Percentiles rank a stretch among this genome's conserved stretches.
Evolutionary conservation across 495 filamentous ascomycete genomes (phyloP).

Genomic region (Melanomma pulvis-pyrius): DNA sequence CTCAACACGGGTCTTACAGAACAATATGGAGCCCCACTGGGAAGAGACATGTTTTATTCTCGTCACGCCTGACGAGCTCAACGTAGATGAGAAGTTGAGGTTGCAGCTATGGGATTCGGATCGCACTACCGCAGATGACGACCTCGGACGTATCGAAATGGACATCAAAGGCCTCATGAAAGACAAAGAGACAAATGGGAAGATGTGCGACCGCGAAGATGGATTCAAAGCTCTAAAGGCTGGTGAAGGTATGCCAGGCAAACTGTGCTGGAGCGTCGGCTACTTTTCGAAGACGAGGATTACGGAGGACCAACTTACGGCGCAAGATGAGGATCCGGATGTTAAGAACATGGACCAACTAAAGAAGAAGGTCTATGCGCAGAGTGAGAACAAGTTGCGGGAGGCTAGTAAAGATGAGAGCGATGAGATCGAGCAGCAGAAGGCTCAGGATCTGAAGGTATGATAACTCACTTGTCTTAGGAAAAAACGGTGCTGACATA

Average conservation of each 20-base stretch:
- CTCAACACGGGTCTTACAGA: conserved; percentile 64
- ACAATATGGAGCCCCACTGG: conserved; percentile 68
- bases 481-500: not conserved
- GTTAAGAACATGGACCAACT: conserved; percentile 57
- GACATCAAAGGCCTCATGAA: conserved; percentile 67
- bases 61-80: conserved; percentile 68
- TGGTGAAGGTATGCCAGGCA: conserved; percentile 69
- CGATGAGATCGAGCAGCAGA: conserved; percentile 63
- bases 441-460: conserved; percentile 61
- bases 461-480: not conserved
- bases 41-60: conserved; percentile 67
- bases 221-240: conserved; percentile 60
- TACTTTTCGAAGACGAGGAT: conserved; percentile 68
- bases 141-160: conserved; percentile 69
- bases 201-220: conserved; percentile 61
- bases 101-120: conserved; percentile 76
- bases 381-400: conserved; percentile 60
- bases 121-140: conserved; percentile 68
- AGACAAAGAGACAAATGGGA: conserved; percentile 54
- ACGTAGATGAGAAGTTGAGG: conserved; percentile 68
- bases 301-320: conserved; percentile 55
- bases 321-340: conserved; percentile 56
- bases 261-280: conserved; percentile 69
- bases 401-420: conserved; percentile 60
- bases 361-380: conserved; percentile 55